Conservation (phyloP, 2,329 filamentous ascomycete species). For the Cytospora piceicola region DNA sequence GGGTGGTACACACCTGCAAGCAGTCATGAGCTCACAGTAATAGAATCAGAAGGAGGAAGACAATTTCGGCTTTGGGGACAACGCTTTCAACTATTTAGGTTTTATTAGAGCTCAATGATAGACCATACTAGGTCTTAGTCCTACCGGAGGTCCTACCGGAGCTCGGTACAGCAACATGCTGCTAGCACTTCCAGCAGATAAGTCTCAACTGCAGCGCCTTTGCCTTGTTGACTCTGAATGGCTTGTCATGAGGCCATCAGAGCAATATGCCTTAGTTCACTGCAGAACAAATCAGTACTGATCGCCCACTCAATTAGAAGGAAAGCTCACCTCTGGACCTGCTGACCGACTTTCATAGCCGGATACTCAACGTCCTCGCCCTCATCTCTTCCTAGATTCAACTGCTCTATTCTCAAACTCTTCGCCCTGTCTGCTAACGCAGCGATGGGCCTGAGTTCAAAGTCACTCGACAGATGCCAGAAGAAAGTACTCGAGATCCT, state of each 20-base stretch:
- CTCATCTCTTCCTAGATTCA: constrained; percentile 56
- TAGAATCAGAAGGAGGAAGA: no score
- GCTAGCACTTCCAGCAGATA: no score
- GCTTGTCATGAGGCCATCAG: constrained; percentile 47
- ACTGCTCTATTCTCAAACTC: constrained; percentile 51
- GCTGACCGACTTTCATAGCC: constrained; percentile 61
- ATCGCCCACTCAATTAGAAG: constrained; percentile 19
- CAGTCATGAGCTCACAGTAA: no score
- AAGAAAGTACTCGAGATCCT: constrained; percentile 65
- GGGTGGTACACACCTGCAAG: no score
- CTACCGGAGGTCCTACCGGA: no score
- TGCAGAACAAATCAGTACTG: constrained; percentile 31
- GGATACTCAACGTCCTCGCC: constrained; percentile 53
- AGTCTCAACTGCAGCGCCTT: background rate
- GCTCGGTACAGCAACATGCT: no score
- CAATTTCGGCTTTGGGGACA: no score
- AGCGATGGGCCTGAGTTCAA: constrained; percentile 57
- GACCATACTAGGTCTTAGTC: no score
- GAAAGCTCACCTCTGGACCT: constrained; percentile 57
- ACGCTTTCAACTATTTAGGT: no score
- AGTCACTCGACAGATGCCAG: constrained; percentile 63
- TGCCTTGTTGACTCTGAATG: no score
- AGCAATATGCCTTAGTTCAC: constrained; percentile 57
- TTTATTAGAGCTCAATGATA: no score
- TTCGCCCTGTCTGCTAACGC: constrained; percentile 50